phyloP scores from a whole-genome alignment of 345 rosid species.

The Hibiscus mutabilis region DNA sequence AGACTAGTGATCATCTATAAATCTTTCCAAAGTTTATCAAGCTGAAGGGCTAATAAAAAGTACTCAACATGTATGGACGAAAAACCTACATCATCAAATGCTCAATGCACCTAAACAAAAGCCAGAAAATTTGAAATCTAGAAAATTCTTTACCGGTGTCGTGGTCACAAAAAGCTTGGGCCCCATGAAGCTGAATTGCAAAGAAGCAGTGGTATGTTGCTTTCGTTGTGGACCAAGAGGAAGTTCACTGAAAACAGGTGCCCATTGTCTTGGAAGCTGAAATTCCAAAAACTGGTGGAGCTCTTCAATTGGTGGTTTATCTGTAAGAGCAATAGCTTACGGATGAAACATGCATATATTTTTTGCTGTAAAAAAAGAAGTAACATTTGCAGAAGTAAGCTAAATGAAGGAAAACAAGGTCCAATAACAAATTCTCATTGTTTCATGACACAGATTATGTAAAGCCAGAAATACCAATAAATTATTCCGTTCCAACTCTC shows the following conservation, averaged over 20 bases:
- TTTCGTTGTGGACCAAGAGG: conserved; percentile 92
- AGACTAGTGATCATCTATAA: background rate
- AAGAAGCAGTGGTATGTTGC: conserved; percentile 59
- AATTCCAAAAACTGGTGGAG: conserved; percentile 93
- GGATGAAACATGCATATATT: background rate
- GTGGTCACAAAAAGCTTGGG: conserved; percentile 88
- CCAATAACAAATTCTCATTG: background rate
- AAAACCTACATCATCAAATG: background rate
- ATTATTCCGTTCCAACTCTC: too few species aligned
- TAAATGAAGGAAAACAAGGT: background rate
- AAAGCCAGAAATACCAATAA: too few species aligned
- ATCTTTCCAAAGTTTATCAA: background rate
- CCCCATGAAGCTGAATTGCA: conserved; percentile 86
- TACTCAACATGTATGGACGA: background rate
- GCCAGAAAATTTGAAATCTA: background rate
- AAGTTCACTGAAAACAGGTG: conserved; percentile 93
- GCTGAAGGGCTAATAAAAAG: background rate
- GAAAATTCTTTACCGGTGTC: conserved; percentile 44
- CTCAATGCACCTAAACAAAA: background rate
- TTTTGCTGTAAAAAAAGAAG: background rate
- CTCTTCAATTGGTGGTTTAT: conserved; percentile 90
- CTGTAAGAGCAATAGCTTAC: conserved; percentile 32
- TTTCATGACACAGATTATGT: background rate
- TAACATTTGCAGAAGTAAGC: background rate
- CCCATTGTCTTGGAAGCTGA: conserved; percentile 97